Percentiles rank a stretch among this genome's conserved stretches.
phyloP scores from a whole-genome alignment of 2,329 filamentous ascomycete genomes.

The Westerdykella aurantiaca region DNA sequence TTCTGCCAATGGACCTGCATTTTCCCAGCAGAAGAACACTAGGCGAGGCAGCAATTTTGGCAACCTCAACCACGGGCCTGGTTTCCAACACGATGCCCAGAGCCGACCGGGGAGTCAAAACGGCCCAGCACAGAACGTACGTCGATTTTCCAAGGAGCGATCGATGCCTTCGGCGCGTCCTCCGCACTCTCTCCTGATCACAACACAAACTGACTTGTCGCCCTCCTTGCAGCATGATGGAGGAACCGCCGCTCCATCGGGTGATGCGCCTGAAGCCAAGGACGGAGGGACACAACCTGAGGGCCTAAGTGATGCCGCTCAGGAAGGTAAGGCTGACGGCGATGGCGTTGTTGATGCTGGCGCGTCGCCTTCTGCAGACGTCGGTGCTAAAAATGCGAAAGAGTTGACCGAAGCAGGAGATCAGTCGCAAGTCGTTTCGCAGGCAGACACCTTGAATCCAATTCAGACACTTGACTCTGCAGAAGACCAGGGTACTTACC shows the following conservation, averaged over 20 bases:
- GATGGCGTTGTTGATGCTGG: constrained; percentile 5
- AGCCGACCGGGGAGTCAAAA: constrained; percentile 29
- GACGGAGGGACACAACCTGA: constrained; percentile 25
- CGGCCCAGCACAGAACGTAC: constrained; percentile 30
- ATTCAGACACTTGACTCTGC: constrained; percentile 33
- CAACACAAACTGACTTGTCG: constrained; percentile 22
- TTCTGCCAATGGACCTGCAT: constrained; percentile 61
- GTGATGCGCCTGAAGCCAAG: constrained; percentile 29
- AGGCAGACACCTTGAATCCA: constrained; percentile 22
- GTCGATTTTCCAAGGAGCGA: constrained; percentile 22
- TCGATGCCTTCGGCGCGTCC: constrained; percentile 6
- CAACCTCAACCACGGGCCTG: constrained; percentile 14
- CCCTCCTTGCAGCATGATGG: constrained; percentile 23
- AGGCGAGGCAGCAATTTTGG: constrained; percentile 38
- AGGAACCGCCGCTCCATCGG: constrained; percentile 21
- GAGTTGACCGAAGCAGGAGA: constrained; percentile 6
- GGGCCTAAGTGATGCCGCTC: constrained; percentile 16
- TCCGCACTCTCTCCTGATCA: constrained; percentile 7
- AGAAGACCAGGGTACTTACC: constrained; percentile 17
- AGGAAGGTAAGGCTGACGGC: constrained; percentile 26
- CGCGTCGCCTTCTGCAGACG: constrained; percentile 2
- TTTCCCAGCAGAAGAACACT: constrained; percentile 33
- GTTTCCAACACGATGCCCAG: constrained; percentile 13
- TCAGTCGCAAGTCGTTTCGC: constrained; percentile 7
- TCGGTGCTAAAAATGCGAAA: constrained; percentile 4